Base-by-base conservation (phyloP, 148 eudicot species). In the Camellia lanceoleosa region DNA sequence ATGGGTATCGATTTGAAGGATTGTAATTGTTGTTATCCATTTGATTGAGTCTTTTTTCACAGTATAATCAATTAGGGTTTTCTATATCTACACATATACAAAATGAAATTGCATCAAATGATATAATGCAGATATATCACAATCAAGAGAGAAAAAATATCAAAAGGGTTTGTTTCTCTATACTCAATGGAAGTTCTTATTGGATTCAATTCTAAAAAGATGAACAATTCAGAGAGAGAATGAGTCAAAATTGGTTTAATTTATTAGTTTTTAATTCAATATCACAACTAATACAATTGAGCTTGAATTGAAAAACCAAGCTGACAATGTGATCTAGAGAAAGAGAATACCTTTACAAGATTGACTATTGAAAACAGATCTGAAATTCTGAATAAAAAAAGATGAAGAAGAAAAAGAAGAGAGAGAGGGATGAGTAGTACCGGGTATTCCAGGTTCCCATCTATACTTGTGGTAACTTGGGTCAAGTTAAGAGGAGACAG, bases 1-100 rank as follows among this genome's bases (percentile, higher is more conserved):
- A 51, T 3, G 75, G 75, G 59, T 71, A 20, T 20, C 18, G 5
- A 71, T 56, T n/a, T 47, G 74, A 49, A 52, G 42, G 60, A 51
- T 71, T 71, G 41, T 72, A 30, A 72, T 72, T 71, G 41, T 72
- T 13, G 52, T 72, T 72, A 15, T 72, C 75, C 75, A 72, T 72
- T 52, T 72, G 75, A 72, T 72, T 30, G 38, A 30, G 38, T 30
- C 38, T 30, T 30, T 30, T 30, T 30, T 30, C 38, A 30, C 38
- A 30, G 75, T 51, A 13, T 23, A 30, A 51, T 71, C 60, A 49
- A 51, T 52, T 49, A 59, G 8, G 41, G 18, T 19, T 71, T 51
- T 49, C 43, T 71, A 7, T 51, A 8, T 15, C n/a, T 46, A 55
- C 20, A 41, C 18, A 10, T 23, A 1, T 3, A 7, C 14, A 7